Conservation (phyloP, 192 early-diverging fungal species). For the Entomortierella lignicola region DNA sequence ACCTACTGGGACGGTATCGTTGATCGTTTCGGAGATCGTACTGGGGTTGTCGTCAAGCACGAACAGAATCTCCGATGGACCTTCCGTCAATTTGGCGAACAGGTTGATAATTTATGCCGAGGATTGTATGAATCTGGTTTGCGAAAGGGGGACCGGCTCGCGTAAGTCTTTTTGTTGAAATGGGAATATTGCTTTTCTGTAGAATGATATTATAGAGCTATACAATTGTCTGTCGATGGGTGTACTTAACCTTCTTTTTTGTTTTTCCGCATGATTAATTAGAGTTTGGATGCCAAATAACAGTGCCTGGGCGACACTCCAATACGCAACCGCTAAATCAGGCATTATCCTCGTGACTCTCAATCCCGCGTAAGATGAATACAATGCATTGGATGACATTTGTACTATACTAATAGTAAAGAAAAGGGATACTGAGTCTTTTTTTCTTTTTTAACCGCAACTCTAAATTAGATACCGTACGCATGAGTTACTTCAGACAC, state of each 20-base stretch:
- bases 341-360: constrained; percentile 65
- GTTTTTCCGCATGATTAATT: neutral
- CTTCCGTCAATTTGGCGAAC: constrained; percentile 56
- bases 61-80: constrained; percentile 57
- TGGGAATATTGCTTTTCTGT: too few species aligned
- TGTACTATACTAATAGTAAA: too few species aligned
- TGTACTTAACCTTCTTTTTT: neutral
- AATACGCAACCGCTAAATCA: constrained; percentile 63
- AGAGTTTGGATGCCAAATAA: constrained; percentile 65
- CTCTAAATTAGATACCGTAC: constrained; percentile 35
- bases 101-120: constrained; percentile 54
- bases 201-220: neutral
- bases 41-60: constrained; percentile 58
- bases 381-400: neutral
- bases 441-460: too few species aligned
- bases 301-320: constrained; percentile 58
- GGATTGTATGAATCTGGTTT: constrained; percentile 57
- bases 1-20: constrained; percentile 52
- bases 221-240: neutral
- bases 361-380: constrained; percentile 55
- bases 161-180: constrained; percentile 14
- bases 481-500: constrained; percentile 57
- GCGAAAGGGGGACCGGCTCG: constrained; percentile 62
- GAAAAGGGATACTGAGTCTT: too few species aligned
- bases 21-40: constrained; percentile 32